A percentile compares a stretch with the other conserved stretches of the same genome.
Evolutionary conservation across 2,329 filamentous ascomycete genomes (phyloP).

Genomic region (Botrytis elliptica): DNA sequence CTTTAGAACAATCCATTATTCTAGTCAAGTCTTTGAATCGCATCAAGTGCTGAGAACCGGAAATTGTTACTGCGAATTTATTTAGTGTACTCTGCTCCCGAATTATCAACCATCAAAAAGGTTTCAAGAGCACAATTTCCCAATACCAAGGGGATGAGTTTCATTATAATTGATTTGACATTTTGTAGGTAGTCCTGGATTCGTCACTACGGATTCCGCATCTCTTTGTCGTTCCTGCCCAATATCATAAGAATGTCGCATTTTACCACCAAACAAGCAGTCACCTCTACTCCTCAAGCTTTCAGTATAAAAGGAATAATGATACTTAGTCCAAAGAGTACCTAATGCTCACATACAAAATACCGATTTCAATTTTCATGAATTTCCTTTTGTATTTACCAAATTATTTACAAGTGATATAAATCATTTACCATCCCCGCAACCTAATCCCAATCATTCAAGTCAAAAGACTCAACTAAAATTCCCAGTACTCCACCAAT

Average conservation of each 20-base stretch:
- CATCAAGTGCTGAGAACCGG: too few relatives aligned
- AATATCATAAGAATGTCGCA: not conserved
- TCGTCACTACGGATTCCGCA: too few relatives aligned
- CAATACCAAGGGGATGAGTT: too few relatives aligned
- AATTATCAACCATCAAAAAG: too few relatives aligned
- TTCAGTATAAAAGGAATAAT: not conserved
- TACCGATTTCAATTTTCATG: not conserved
- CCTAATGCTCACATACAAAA: not conserved
- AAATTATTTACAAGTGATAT: not conserved
- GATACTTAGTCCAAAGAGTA: not conserved
- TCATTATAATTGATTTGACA: too few relatives aligned
- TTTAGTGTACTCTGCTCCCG: too few relatives aligned
- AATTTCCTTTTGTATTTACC: not conserved
- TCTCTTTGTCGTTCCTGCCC: not conserved
- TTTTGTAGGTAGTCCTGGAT: accelerated
- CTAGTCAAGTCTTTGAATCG: too few relatives aligned
- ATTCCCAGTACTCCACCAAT: conserved; percentile 29
- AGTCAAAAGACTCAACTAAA: not conserved
- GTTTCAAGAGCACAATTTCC: too few relatives aligned
- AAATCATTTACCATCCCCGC: too few relatives aligned
- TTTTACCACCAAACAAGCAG: not conserved
- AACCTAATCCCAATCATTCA: not conserved
- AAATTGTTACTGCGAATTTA: too few relatives aligned
- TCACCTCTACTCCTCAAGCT: not conserved
- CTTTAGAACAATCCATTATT: too few relatives aligned